Conservation (phyloP, 495 filamentous ascomycete genomes). For the Podospora australis region DNA sequence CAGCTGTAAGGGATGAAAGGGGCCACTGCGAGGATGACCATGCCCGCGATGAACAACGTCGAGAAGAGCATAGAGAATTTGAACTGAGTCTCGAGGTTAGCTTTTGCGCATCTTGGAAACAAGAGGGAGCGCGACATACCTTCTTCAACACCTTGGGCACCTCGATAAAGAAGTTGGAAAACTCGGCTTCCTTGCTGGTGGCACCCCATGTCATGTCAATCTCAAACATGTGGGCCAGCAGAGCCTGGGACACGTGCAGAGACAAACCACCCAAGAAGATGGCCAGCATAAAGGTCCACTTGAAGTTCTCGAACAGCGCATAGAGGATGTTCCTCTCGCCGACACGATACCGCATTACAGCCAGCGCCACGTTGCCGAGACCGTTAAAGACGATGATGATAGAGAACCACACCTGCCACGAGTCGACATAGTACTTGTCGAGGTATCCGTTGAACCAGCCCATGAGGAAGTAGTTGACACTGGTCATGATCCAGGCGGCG, state of each 20-base stretch:
- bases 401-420: constrained; percentile 71
- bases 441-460: constrained; percentile 69
- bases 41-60: constrained; percentile 52
- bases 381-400: constrained; percentile 68
- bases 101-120: not conserved
- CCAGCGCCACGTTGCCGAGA: constrained; percentile 57
- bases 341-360: constrained; percentile 62
- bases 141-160: constrained; percentile 67
- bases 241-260: constrained; percentile 60
- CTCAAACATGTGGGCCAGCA: constrained; percentile 65
- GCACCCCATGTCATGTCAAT: constrained; percentile 68
- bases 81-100: constrained; percentile 37
- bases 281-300: constrained; percentile 62
- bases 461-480: constrained; percentile 70
- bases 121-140: constrained; percentile 19
- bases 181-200: constrained; percentile 65
- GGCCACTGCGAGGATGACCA: constrained; percentile 60
- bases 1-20: constrained; percentile 60
- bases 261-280: constrained; percentile 67
- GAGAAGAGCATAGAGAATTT: constrained; percentile 70
- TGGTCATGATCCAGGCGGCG: constrained; percentile 71
- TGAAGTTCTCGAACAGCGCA: constrained; percentile 61
- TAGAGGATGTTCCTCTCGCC: constrained; percentile 50
- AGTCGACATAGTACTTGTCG: constrained; percentile 70
- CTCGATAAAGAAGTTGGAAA: constrained; percentile 75